phyloP scores from a whole-genome alignment of 108 stramenopile species.

The Mediolabrus comicus region DNA sequence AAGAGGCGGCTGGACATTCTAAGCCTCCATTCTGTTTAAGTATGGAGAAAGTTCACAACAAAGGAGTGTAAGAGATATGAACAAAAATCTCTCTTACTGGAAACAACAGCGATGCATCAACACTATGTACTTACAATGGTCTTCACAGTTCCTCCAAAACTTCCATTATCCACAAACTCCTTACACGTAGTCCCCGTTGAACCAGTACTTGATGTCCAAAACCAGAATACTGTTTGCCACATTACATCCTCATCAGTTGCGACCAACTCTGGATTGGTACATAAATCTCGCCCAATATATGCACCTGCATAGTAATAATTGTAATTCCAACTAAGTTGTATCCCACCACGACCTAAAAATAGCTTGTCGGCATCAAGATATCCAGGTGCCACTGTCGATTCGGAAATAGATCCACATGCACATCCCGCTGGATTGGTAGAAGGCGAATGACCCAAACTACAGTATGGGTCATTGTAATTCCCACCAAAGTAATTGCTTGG shows the following conservation, averaged over 20 bases:
- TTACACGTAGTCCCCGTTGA: not conserved
- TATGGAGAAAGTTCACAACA: not conserved
- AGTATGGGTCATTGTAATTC: not conserved
- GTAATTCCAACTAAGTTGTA: constrained; percentile 4
- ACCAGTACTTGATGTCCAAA: not conserved
- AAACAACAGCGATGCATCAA: not conserved
- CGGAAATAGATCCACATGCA: not conserved
- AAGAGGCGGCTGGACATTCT: not conserved
- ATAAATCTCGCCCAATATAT: not conserved
- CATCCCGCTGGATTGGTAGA: not conserved
- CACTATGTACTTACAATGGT: not conserved
- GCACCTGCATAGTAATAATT: constrained; percentile 1
- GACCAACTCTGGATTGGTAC: not conserved
- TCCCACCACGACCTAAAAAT: not conserved
- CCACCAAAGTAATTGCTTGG: not conserved
- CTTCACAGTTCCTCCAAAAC: constrained; percentile 2
- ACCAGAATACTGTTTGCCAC: not conserved
- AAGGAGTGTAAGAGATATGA: not conserved
- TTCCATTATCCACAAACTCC: not conserved
- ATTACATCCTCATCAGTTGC: not conserved
- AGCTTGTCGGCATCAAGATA: not conserved
- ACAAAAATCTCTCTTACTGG: too few species aligned
- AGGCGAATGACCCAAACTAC: not conserved
- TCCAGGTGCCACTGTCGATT: not conserved
- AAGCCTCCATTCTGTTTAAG: not conserved